A percentile compares a stretch with the other conserved stretches of the same genome.
phyloP scores from a whole-genome alignment of 2,329 filamentous ascomycete species.

The Aspergillus texensis region DNA sequence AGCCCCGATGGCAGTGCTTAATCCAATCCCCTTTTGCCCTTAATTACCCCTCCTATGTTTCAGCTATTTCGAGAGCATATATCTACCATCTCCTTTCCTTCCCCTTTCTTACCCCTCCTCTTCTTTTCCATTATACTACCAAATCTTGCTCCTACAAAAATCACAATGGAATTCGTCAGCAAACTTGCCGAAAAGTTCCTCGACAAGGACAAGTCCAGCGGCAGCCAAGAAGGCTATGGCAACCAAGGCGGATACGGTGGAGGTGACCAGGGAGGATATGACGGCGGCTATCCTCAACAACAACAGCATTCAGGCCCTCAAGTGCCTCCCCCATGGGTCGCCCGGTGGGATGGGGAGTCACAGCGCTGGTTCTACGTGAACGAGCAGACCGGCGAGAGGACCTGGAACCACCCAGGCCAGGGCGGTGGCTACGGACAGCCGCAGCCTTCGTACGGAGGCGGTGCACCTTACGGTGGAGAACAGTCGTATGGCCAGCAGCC shows the following conservation, averaged over 20 bases:
- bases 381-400: slow-evolving; percentile 49
- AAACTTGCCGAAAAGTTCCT: slow-evolving; percentile 32
- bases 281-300: background rate
- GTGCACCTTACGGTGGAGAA: slow-evolving; percentile 21
- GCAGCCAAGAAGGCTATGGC: slow-evolving; percentile 3
- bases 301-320: slow-evolving; percentile 1
- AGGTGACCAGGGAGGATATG: slow-evolving; percentile 8
- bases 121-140: background rate
- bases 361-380: slow-evolving; percentile 51
- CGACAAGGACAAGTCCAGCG: slow-evolving; percentile 18
- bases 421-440: background rate
- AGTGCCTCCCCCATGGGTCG: slow-evolving; percentile 41
- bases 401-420: slow-evolving; percentile 41
- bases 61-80: background rate
- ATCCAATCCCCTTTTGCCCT: background rate
- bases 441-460: slow-evolving; percentile 20
- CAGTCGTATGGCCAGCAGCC: slow-evolving; percentile 6
- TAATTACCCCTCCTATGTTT: slow-evolving; percentile 2
- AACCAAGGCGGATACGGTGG: slow-evolving; percentile 13
- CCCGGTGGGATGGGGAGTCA: slow-evolving; percentile 47
- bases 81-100: background rate
- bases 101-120: background rate
- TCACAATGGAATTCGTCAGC: slow-evolving; percentile 30
- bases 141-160: background rate
- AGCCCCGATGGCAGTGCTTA: background rate